Base-by-base conservation (phyloP, 2,329 filamentous ascomycete genomes). In the Zasmidium cellare region DNA sequence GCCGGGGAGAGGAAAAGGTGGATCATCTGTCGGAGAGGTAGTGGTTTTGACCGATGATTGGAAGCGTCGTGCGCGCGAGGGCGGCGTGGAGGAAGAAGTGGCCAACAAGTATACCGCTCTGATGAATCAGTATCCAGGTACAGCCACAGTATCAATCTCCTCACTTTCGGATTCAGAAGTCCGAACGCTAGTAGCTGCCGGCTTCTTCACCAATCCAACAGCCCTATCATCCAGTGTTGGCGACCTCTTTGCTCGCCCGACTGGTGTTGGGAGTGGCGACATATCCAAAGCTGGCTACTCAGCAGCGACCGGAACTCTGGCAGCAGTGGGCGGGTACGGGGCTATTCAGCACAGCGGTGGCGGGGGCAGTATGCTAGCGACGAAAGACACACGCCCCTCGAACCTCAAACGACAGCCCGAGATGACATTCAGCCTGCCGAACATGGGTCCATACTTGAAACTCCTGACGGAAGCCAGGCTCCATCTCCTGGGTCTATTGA, bases 221-320 rank as follows among this genome's bases (percentile, higher is more conserved):
- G 76, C 71, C 71, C 75, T 66, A 72, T 72, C 58, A 64, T 63
- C 61, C 72, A 49, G 52, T 59, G 68, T 67, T 56, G 76, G 69
- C 55, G 74, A 77, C 51, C 65, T 74, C 20, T 79, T 79, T 55
- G 77, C 75, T 14, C 72, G 72, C 2, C 75, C 77, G 1, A 73
- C 74, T 9, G 68, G 75, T 9, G 73, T 73, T 6, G 46, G 65
- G n/a, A 44, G 55, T 12, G 56, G 53, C 9, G 86, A 84, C 2
- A 77, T 91, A 9, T 82, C 86, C 38, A 81, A 79, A 23, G 84
- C 89, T 20, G 77, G 76, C 16, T 84, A 86, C 1, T 80, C 78
- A 61, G 86, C 87, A 20, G 84, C 87, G 3, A 87, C 89, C 0
- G 89, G 89, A 14, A 86, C 86, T 2, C 67, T 88, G 1, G 87